Evolutionary conservation across 257 asterid species (phyloP).

Genomic region (Jacaranda mimosifolia): DNA sequence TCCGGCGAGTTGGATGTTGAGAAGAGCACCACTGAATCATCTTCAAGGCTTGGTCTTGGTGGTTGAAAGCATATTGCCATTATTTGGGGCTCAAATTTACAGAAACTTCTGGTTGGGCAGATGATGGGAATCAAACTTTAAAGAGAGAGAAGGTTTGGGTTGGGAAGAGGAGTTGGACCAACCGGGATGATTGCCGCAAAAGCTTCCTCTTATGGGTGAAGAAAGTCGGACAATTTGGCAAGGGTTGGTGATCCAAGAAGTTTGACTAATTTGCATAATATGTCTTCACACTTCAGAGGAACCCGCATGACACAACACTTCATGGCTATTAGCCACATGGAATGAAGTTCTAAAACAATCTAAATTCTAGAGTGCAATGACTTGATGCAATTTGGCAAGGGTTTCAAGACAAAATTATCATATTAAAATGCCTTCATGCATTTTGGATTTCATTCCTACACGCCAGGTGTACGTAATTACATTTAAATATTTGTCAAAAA

Average conservation of each 20-base stretch:
- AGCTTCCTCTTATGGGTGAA: slow-evolving; percentile 40
- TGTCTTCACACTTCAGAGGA: not conserved
- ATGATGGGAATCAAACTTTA: slow-evolving; percentile 30
- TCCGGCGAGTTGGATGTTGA: slow-evolving; percentile 71
- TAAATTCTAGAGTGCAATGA: too few relatives aligned
- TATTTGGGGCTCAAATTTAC: slow-evolving; percentile 21
- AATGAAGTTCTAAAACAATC: not conserved
- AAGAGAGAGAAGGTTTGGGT: slow-evolving; percentile 39
- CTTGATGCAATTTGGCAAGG: too few relatives aligned
- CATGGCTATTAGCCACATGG: slow-evolving; percentile 17
- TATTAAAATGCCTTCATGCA: too few relatives aligned
- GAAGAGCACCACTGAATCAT: slow-evolving; percentile 71
- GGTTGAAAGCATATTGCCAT: slow-evolving; percentile 67
- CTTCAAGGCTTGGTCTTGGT: slow-evolving; percentile 54
- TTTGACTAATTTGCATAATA: slow-evolving; percentile 33
- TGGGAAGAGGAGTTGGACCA: slow-evolving; percentile 61
- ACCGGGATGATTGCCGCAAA: slow-evolving; percentile 43
- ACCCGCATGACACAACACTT: not conserved
- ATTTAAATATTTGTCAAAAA: too few relatives aligned
- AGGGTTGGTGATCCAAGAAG: slow-evolving; percentile 53
- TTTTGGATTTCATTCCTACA: too few relatives aligned
- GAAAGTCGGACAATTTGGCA: slow-evolving; percentile 42
- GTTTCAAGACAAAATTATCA: too few relatives aligned
- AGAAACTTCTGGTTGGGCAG: slow-evolving; percentile 19
- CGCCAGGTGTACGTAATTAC: too few relatives aligned